Conservation (phyloP, 345 rosid species). For the Euphorbia pulcherrima region DNA sequence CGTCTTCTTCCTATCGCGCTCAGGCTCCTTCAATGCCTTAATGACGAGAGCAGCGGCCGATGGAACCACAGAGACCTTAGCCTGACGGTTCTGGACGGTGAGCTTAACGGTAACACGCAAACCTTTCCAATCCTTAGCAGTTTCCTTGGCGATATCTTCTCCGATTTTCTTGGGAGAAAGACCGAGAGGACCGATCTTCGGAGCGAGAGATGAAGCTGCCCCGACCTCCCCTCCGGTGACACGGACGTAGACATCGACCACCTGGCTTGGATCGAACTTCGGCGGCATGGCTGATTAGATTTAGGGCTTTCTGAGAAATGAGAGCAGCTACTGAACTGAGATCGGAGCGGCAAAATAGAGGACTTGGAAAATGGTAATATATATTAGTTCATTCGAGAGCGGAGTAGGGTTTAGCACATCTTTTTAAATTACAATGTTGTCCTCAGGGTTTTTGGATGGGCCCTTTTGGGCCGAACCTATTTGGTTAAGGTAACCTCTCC, state of each 20-base stretch:
- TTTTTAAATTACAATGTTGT: neutral
- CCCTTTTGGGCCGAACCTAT: neutral
- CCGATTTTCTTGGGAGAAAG: conserved; percentile 20
- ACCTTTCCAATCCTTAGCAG: conserved; percentile 25
- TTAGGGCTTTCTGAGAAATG: neutral
- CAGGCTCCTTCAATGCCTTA: conserved; percentile 21
- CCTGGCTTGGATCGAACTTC: conserved; percentile 20
- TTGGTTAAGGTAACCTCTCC: too few relatives aligned
- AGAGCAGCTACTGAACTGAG: neutral
- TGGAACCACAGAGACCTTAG: conserved; percentile 18
- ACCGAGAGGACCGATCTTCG: conserved; percentile 17
- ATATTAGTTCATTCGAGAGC: neutral
- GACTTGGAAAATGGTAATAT: neutral
- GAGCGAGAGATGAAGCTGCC: conserved; percentile 18
- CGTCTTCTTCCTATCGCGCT: conserved; percentile 20
- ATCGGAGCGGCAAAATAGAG: neutral
- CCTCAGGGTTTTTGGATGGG: conserved; percentile 12
- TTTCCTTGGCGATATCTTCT: conserved; percentile 21
- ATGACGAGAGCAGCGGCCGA: conserved; percentile 15
- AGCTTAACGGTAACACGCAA: conserved; percentile 18
- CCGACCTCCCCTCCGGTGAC: conserved; percentile 25
- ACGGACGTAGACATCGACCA: conserved; percentile 20
- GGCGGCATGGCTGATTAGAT: conserved; percentile 15
- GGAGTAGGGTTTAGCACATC: conserved; percentile 8
- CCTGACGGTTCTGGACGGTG: conserved; percentile 25